Evolutionary conservation across 2,329 filamentous ascomycete species (phyloP).

Genomic region (Geosmithia morbida): DNA sequence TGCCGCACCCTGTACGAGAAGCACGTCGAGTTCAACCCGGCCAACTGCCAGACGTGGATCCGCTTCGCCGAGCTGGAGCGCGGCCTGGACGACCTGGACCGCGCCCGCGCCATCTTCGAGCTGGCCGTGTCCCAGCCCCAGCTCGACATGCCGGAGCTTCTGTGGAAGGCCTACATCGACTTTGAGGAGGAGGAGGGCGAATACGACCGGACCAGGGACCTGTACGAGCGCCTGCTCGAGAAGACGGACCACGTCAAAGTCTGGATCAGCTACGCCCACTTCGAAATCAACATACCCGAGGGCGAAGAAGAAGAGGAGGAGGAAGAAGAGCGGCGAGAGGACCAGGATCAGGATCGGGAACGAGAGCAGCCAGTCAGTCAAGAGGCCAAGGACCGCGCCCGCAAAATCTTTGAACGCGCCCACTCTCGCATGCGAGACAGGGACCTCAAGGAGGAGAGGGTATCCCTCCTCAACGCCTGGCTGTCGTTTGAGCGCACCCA

Average conservation of each 20-base stretch:
- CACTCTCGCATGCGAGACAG: constrained; percentile 78
- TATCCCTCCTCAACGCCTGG: constrained; percentile 83
- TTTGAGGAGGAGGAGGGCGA: constrained; percentile 95
- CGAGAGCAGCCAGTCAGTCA: constrained; percentile 63
- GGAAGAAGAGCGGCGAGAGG: constrained; percentile 39
- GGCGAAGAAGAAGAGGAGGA: constrained; percentile 41
- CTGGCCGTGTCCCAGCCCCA: constrained; percentile 69
- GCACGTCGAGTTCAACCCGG: constrained; percentile 80
- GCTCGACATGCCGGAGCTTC: constrained; percentile 91
- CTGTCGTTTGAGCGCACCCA: constrained; percentile 81
- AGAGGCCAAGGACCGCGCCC: constrained; percentile 67
- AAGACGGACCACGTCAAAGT: constrained; percentile 99
- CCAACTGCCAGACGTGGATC: constrained; percentile 91
- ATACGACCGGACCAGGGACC: constrained; percentile 62
- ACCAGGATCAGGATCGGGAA: too few species aligned
- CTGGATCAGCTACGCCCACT: constrained; percentile 97
- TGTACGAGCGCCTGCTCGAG: constrained; percentile 82
- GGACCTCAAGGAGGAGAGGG: constrained; percentile 87
- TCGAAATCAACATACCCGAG: constrained; percentile 89
- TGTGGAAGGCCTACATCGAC: constrained; percentile 98
- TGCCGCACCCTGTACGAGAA: constrained; percentile 90
- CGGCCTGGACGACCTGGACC: constrained; percentile 77
- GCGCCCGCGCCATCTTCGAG: constrained; percentile 83
- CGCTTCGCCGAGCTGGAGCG: constrained; percentile 89
- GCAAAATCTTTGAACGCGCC: constrained; percentile 72